phyloP scores from a whole-genome alignment of 768 basidiomycete species.

The Suillus subaureus region DNA sequence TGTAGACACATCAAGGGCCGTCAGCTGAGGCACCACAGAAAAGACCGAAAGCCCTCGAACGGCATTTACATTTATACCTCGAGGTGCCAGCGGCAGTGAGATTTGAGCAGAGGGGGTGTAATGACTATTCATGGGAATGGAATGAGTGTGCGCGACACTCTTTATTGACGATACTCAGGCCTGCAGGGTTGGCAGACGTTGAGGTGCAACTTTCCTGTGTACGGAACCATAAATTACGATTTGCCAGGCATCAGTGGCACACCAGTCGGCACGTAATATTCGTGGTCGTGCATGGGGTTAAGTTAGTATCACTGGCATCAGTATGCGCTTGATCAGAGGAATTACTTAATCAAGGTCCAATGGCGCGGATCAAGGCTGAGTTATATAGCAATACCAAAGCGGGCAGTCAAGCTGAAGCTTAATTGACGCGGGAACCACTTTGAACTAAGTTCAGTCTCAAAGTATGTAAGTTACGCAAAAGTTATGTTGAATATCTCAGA shows the following conservation, averaged over 20 bases:
- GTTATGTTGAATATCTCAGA: too few species aligned
- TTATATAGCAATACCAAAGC: too few species aligned
- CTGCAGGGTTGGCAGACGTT: not conserved
- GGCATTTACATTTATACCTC: not conserved
- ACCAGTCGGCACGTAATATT: not conserved
- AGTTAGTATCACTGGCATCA: too few species aligned
- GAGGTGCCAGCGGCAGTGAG: not conserved
- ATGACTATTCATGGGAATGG: not conserved
- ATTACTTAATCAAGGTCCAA: too few species aligned
- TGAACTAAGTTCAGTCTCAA: too few species aligned
- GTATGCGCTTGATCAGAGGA: too few species aligned
- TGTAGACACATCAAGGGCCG: not conserved
- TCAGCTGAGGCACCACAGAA: not conserved
- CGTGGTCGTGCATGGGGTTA: not conserved
- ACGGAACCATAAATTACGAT: not conserved
- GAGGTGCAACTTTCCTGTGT: not conserved
- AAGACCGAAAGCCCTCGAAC: not conserved
- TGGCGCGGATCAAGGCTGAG: too few species aligned
- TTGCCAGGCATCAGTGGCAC: not conserved
- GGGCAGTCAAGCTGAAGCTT: too few species aligned
- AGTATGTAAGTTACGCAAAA: too few species aligned
- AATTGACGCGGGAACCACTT: too few species aligned
- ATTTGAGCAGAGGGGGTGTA: not conserved
- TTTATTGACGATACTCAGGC: not conserved
- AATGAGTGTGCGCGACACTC: not conserved